Evolutionary conservation across 2,329 filamentous ascomycete species (phyloP), one percentile per base, ranked within the genome.

Genomic region (Colletotrichum orbiculare): DNA sequence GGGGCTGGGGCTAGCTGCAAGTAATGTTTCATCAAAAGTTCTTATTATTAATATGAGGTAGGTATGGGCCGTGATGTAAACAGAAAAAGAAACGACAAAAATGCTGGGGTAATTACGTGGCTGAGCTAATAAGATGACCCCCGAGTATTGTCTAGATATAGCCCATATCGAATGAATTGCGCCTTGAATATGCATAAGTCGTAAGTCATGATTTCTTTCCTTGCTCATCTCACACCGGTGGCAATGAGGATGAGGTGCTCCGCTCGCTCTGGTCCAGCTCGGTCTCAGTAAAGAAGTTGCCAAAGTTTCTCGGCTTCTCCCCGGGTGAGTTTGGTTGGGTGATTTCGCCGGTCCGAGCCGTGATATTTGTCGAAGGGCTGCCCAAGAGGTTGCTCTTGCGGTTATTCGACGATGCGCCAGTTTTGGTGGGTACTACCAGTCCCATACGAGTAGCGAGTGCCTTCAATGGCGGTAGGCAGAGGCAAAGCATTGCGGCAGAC

Each of bases 381-480:
- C 57, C 49, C 1, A 59, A 45, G 42, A 41, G 37, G 11, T 43
- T 54, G 9, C 53, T 62, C 25, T 33, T 33, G 37, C 25, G 58
- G 12, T 52, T 38, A 7, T 38, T 41, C n/a, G 50, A 55, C n/a
- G 50, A 55, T 6, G 62, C n/a, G 10, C 17, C 37, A 6, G 13
- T 47, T 6, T 34, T 15, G 4, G 35, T 12, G 9, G 35, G 33
- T 1, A 13, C 7, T 1, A 65, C 4, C 46, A 55, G 11, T 6
- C 62, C 62, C 50, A 65, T 17, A 4, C 52, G 52, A 9, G 47
- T 33, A n/a, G 53, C 52, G 1, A 65, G 58, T n/a, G 52, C 58
- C 41, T 56, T 65, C 3, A 73, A 57, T 10, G 70, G 68, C 9
- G 70, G 68, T 8, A 73, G 63, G 43, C 68, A 71, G 39, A 70